Base-by-base conservation (phyloP, 1,139 yeast genomes). In the Blastobotrys capitulatus region DNA sequence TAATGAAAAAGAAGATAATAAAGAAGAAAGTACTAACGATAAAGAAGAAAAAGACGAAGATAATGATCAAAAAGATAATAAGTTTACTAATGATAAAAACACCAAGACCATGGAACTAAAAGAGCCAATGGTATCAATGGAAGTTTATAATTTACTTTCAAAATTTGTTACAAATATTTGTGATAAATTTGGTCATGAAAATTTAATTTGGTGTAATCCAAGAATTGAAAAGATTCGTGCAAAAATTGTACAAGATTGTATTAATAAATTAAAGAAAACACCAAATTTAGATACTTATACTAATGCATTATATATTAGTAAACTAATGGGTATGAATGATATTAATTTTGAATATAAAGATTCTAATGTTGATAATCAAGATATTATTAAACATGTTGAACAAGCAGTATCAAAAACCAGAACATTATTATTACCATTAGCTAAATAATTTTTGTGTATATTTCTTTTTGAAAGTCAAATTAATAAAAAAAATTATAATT, bases 161-260 rank as follows among this genome's bases (percentile, higher is more conserved):
- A 31, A 19, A 40, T 46, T 38, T 27, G 46, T 49, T 12, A 35
- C 38, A 6, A 20, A 39, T 2, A 10, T 52, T 32, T 39, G 42
- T 6, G 52, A 48, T 10, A 22, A 46, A 4, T 26, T 56, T 10
- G 60, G 60, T 12, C 53, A 52, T 29, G 60, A 57, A 37, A 51
- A 54, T 18, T 41, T 57, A 8, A 27, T 57, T 2, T 55, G 59
- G 57, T 32, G 43, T 18, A 46, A 44, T 12, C 38, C 38, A 9
- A 52, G 54, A 4, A 26, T 51, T 8, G 18, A 32, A 16, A 25
- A 44, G 15, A n/a, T 56, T 9, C 51, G 52, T 10, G 27, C 48
- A 34, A 36, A 36, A 25, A 44, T 54, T 9, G 45, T 44, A 20
- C 25, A 31, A 2, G 34, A 31, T 12, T 31, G 51, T 18, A 15